Conservation (phyloP, 257 asterid species). For the Knoxia roxburghii region DNA sequence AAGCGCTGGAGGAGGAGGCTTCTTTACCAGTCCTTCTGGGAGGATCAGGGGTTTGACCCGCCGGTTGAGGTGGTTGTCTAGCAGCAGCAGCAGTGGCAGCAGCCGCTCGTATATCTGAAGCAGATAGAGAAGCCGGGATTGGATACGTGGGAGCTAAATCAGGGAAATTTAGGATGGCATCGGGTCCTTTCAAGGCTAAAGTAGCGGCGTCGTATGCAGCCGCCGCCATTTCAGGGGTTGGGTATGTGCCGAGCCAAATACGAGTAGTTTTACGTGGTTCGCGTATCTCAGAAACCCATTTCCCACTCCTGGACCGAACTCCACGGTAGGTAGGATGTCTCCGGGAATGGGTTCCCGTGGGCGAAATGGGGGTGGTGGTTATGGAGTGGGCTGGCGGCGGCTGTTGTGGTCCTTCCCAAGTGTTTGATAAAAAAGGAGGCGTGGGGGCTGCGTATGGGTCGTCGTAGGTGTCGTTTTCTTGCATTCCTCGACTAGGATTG, state of each 20-base stretch:
- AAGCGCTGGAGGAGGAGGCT: background rate
- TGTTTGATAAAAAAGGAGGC: background rate
- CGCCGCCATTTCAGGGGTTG: conserved; percentile 66
- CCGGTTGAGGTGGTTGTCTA: conserved; percentile 2
- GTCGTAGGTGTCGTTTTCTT: conserved; percentile 2
- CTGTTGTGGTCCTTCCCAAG: background rate
- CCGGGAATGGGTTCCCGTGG: conserved; percentile 9
- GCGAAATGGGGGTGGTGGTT: conserved; percentile 7
- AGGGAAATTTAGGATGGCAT: conserved; percentile 38
- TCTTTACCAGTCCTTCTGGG: background rate
- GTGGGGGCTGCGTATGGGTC: background rate
- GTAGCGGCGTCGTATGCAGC: conserved; percentile 60
- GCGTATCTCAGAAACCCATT: conserved; percentile 66
- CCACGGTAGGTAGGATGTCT: conserved; percentile 47
- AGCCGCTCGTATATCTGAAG: conserved; percentile 18
- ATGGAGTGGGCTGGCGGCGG: background rate
- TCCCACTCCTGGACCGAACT: conserved; percentile 43
- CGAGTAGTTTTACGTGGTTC: conserved; percentile 53
- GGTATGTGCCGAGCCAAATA: conserved; percentile 57
- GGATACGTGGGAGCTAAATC: conserved; percentile 20
- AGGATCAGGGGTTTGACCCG: background rate
- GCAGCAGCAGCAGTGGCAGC: conserved; percentile 13
- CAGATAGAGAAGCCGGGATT: conserved; percentile 34
- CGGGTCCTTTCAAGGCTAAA: conserved; percentile 44
- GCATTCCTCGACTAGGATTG: background rate